Conservation (phyloP, 768 basidiomycete species). For the Saitozyma podzolica region DNA sequence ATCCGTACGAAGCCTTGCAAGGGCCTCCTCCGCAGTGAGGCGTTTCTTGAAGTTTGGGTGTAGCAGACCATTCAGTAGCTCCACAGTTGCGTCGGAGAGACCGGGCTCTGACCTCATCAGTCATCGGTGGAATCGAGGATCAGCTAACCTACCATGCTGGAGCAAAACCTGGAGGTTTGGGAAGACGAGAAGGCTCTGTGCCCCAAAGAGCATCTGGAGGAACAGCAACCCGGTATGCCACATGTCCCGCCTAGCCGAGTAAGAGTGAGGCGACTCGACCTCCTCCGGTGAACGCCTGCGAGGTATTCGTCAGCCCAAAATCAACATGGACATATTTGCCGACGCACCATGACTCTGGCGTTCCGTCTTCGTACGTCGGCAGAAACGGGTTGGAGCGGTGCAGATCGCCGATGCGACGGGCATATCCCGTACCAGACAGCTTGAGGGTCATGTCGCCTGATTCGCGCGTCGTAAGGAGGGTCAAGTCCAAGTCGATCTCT, state of each 20-base stretch:
- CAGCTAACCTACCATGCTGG: slow-evolving; percentile 38
- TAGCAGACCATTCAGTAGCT: slow-evolving; percentile 41
- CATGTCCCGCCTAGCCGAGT: slow-evolving; percentile 76
- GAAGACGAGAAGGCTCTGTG: slow-evolving; percentile 61
- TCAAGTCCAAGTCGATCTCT: slow-evolving; percentile 34
- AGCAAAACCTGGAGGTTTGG: slow-evolving; percentile 44
- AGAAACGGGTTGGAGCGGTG: slow-evolving; percentile 80
- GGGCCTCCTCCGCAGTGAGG: slow-evolving; percentile 37
- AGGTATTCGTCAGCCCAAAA: neutral
- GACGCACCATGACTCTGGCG: slow-evolving; percentile 58
- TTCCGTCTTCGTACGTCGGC: slow-evolving; percentile 36
- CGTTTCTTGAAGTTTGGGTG: slow-evolving; percentile 41
- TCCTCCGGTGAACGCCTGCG: slow-evolving; percentile 74
- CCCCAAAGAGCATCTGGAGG: slow-evolving; percentile 81
- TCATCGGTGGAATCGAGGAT: neutral
- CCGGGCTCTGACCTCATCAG: slow-evolving; percentile 4
- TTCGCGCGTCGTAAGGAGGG: slow-evolving; percentile 30
- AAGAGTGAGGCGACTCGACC: slow-evolving; percentile 72
- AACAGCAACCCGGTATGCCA: slow-evolving; percentile 77
- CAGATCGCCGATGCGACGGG: slow-evolving; percentile 71
- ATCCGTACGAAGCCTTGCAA: slow-evolving; percentile 14
- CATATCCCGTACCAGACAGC: slow-evolving; percentile 70
- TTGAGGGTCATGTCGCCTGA: slow-evolving; percentile 64
- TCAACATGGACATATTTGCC: neutral
- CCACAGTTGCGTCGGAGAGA: slow-evolving; percentile 30